Base-by-base conservation (phyloP, 148 eudicot genomes). In the Amaranthus palmeri region DNA sequence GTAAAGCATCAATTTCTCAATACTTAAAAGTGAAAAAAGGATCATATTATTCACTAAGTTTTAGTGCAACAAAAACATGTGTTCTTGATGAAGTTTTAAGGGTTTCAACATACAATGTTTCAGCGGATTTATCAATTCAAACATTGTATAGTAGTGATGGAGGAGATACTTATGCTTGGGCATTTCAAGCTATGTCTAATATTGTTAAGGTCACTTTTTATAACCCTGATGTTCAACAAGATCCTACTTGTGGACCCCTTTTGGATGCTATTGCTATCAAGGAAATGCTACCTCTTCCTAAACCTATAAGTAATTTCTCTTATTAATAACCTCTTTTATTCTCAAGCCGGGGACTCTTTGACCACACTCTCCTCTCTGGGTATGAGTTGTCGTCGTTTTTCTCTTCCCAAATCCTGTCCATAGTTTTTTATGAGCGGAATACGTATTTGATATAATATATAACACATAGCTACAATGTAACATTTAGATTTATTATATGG, bases 141-240 rank as follows among this genome's bases (percentile, higher is more conserved):
- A 93, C 98, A 1, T 46, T 93, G 72, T 93, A 82, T 53, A 88
- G 95, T 54, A 81, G 82, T 25, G 46, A 84, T 65, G 98, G 98
- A 14, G 96, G 91, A 2, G 98, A 93, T 48, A 85, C 96, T 18
- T 93, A 93, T 68, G 96, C 84, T 5, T 90, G 88, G 93, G 87
- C 86, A 2, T 90, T 92, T 49, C 68, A 47, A 69, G 86, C 92
- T 1, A 74, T 43, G 76, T 72, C 83, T 14, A 67, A 70, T 44
- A 56, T 68, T 7, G 87, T 85, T 10, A 81, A 85, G 81, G 61
- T 92, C 55, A 87, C 81, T 17, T 86, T 92, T 52, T 88, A 86
- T 69, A 88, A 92, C 66, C 87, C 91, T 42, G 91, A 90, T 2
- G 18, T 77, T 17, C 88, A 90, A 67, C 96, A 92, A 57, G 96